Percentiles rank a stretch among this genome's conserved stretches.
Evolutionary conservation across 176 grass and related monocot genomes (phyloP).

Genomic region (Oryza longistaminata): DNA sequence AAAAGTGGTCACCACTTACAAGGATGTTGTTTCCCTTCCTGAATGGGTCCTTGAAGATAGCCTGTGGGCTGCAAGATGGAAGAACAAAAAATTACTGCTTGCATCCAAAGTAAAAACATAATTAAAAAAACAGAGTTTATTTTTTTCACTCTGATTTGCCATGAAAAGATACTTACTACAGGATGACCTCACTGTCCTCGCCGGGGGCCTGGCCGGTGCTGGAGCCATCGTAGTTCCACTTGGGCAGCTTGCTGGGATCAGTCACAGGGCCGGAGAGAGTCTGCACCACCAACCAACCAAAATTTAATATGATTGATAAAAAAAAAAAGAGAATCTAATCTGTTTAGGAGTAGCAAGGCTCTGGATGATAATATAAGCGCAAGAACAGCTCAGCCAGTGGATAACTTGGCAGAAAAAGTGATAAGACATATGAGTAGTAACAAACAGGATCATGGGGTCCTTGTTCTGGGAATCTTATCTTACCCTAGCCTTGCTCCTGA

Average conservation of each 20-base stretch:
- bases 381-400: constrained; percentile 29
- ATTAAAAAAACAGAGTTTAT: not conserved
- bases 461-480: constrained; percentile 33
- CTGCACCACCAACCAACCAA: constrained; percentile 49
- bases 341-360: not conserved
- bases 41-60: constrained; percentile 99
- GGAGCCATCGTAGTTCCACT: constrained; percentile 99
- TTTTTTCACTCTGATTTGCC: not conserved
- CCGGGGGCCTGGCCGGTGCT: constrained; percentile 99
- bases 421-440: constrained; percentile 4
- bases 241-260: constrained; percentile 82
- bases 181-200: constrained; percentile 97
- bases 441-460: constrained; percentile 33
- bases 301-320: not conserved
- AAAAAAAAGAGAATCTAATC: not conserved
- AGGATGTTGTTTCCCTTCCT: constrained; percentile 98
- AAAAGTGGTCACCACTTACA: constrained; percentile 56
- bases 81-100: constrained; percentile 30
- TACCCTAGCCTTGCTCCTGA: constrained; percentile 98
- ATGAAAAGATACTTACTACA: constrained; percentile 74
- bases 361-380: constrained; percentile 26
- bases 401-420: constrained; percentile 38
- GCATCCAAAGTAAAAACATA: not conserved
- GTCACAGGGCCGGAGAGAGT: constrained; percentile 70
- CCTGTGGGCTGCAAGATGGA: constrained; percentile 72